Percentiles rank a stretch among this genome's conserved stretches.
Conservation (phyloP, 2,329 filamentous ascomycete genomes). For the Diaporthe australafricana region DNA sequence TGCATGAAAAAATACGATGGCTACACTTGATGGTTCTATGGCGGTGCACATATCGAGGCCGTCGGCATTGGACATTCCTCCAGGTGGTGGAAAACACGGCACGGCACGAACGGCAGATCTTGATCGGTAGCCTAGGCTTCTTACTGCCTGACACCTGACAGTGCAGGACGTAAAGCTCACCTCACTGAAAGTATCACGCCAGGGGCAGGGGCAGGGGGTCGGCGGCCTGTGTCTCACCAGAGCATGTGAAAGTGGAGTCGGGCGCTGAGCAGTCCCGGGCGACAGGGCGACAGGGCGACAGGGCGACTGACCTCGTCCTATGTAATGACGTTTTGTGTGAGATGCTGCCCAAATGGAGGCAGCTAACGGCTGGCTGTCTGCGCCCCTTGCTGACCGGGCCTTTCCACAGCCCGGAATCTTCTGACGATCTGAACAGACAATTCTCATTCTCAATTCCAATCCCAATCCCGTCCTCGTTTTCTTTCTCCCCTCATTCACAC, state of each 20-base stretch:
- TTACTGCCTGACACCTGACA: too few relatives aligned
- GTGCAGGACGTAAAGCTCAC: too few relatives aligned
- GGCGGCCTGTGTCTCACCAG: neutral
- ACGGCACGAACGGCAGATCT: neutral
- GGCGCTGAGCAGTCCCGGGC: too few relatives aligned
- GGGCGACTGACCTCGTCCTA: too few relatives aligned
- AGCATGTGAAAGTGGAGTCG: conserved; percentile 37
- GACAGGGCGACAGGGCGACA: too few relatives aligned
- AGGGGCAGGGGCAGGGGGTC: neutral
- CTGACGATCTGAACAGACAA: conserved; percentile 19
- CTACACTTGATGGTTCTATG: neutral
- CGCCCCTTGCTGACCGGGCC: conserved; percentile 20
- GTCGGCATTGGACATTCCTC: neutral
- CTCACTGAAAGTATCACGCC: neutral
- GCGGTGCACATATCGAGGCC: neutral
- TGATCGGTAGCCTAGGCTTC: neutral
- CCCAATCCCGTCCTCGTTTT: neutral
- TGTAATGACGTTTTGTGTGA: too few relatives aligned
- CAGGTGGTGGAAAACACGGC: neutral
- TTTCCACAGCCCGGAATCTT: conserved; percentile 17
- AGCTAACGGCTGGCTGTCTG: too few relatives aligned
- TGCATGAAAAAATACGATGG: neutral
- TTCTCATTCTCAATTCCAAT: neutral
- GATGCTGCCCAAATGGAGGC: too few relatives aligned
- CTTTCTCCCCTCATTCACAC: neutral